These are phyloP conservation scores for Cercospora sp. DNA, from an alignment of 2,329 filamentous ascomycete genomes.

Conservation along the genomic window DNA sequence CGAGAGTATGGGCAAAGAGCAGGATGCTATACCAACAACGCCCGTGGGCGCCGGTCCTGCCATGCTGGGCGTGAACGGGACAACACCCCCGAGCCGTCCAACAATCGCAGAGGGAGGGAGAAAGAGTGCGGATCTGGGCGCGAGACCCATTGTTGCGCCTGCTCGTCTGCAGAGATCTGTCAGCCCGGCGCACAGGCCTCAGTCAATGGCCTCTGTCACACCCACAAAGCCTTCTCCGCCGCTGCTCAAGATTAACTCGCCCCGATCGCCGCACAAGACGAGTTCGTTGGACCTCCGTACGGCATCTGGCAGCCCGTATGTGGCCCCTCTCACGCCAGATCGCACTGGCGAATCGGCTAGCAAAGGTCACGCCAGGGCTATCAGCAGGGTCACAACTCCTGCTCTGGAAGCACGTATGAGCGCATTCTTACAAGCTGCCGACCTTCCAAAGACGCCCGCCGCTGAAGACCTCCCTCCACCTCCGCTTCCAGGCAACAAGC, in stretches of 20 bases:
- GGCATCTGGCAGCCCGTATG: slow-evolving; percentile 14
- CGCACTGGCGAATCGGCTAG: slow-evolving; percentile 34
- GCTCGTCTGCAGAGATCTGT: slow-evolving; percentile 29
- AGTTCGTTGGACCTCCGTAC: slow-evolving; percentile 26
- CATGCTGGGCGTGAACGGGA: slow-evolving; percentile 10
- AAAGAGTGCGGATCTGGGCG: slow-evolving; percentile 13
- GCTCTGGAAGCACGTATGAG: slow-evolving; percentile 43
- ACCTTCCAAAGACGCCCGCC: slow-evolving; percentile 16
- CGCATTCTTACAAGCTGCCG: slow-evolving; percentile 37
- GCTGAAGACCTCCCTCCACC: slow-evolving; percentile 5
- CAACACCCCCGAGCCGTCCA: slow-evolving; percentile 2
- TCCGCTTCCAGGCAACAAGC: slow-evolving; percentile 5
- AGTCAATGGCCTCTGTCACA: slow-evolving; percentile 52
- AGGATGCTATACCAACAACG: slow-evolving; percentile 25
- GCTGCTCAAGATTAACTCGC: slow-evolving; percentile 68
- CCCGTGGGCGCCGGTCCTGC: slow-evolving; percentile 17
- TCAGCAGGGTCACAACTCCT: slow-evolving; percentile 47
- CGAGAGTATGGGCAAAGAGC: slow-evolving; percentile 63
- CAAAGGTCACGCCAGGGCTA: slow-evolving; percentile 39
- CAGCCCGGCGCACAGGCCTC: slow-evolving; percentile 45
- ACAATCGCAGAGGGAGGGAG: slow-evolving; percentile 16
- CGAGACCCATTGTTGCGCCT: slow-evolving; percentile 10
- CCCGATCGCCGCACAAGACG: slow-evolving; percentile 59
- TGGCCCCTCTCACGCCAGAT: slow-evolving; percentile 28
- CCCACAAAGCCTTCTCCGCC: slow-evolving; percentile 58